These are phyloP conservation scores for Monosporozyma aerobia DNA, from an alignment of 805 yeast genomes.

Conservation along the genomic window DNA sequence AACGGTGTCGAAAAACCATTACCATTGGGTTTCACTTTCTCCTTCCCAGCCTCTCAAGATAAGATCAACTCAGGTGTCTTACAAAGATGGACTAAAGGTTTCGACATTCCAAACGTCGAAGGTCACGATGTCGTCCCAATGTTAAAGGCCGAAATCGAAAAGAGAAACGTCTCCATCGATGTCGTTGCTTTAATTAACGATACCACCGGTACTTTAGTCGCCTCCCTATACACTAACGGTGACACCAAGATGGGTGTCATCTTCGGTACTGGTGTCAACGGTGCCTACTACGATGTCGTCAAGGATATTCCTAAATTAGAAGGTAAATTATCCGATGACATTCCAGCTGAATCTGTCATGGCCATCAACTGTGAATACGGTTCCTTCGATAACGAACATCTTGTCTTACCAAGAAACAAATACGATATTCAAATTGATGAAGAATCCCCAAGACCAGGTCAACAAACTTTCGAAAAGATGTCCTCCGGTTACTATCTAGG, in stretches of 20 bases:
- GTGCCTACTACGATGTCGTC: slow-evolving; percentile 82
- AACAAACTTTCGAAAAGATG: slow-evolving; percentile 95
- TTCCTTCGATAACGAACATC: slow-evolving; percentile 88
- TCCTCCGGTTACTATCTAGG: slow-evolving; percentile 95
- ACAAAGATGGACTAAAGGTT: slow-evolving; percentile 97
- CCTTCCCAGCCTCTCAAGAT: slow-evolving; percentile 79
- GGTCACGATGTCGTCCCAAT: slow-evolving; percentile 90
- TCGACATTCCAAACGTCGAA: slow-evolving; percentile 86
- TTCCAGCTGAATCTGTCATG: slow-evolving; percentile 61
- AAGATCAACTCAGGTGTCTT: slow-evolving; percentile 79
- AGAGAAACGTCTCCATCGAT: slow-evolving; percentile 60
- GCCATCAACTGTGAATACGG: slow-evolving; percentile 98
- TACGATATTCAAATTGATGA: slow-evolving; percentile 74
- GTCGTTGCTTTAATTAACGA: slow-evolving; percentile 93
- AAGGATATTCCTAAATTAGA: slow-evolving; percentile 70
- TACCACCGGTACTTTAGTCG: slow-evolving; percentile 94
- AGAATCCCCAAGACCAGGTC: slow-evolving; percentile 91
- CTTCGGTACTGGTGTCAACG: slow-evolving; percentile 96
- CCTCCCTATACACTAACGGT: slow-evolving; percentile 86
- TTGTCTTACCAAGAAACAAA: slow-evolving; percentile 77
- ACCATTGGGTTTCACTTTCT: slow-evolving; percentile 91
- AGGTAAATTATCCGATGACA: slow-evolving; percentile 58
- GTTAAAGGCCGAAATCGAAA: slow-evolving; percentile 67
- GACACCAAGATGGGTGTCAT: slow-evolving; percentile 89
- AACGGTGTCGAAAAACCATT: slow-evolving; percentile 51